phyloP scores from a whole-genome alignment of 1,284 basidiomycete species.

The Apiotrichum sp. region DNA sequence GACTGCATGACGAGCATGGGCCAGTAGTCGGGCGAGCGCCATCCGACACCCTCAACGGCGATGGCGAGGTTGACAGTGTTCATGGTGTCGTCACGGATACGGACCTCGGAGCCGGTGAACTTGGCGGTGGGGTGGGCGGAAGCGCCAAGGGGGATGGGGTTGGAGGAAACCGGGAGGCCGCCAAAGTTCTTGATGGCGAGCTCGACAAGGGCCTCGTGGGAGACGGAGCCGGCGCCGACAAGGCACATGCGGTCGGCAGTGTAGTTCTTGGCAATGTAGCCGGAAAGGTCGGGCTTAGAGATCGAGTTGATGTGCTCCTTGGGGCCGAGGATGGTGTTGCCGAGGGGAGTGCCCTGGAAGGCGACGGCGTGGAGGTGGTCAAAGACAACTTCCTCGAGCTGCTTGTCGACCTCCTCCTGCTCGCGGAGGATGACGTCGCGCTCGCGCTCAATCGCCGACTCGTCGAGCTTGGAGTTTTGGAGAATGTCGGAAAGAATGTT shows the following conservation, averaged over 20 bases:
- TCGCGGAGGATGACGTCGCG: constrained; percentile 95
- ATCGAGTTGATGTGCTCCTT: constrained; percentile 96
- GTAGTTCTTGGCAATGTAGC: constrained; percentile 97
- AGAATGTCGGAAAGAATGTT: constrained; percentile 98
- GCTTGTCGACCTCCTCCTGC: constrained; percentile 99
- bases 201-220: constrained; percentile 87
- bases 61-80: constrained; percentile 90
- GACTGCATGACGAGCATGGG: constrained; percentile 98
- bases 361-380: constrained; percentile 96
- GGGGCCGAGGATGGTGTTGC: constrained; percentile 95
- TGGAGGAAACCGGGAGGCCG: constrained; percentile 74
- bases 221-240: constrained; percentile 91
- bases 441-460: constrained; percentile 84
- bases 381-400: constrained; percentile 96
- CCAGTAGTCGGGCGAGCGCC: constrained; percentile 98
- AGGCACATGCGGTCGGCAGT: constrained; percentile 98
- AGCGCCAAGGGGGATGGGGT: constrained; percentile 82
- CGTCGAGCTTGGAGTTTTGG: constrained; percentile 94
- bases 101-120: constrained; percentile 93
- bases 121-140: constrained; percentile 63
- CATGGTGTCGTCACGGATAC: constrained; percentile 86
- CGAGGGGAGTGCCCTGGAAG: constrained; percentile 80
- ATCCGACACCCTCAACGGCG: constrained; percentile 95
- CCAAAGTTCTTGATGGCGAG: constrained; percentile 93
- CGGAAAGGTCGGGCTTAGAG: constrained; percentile 78